phyloP scores from a whole-genome alignment of 2,329 filamentous ascomycete species.

The Daldinia sp. region DNA sequence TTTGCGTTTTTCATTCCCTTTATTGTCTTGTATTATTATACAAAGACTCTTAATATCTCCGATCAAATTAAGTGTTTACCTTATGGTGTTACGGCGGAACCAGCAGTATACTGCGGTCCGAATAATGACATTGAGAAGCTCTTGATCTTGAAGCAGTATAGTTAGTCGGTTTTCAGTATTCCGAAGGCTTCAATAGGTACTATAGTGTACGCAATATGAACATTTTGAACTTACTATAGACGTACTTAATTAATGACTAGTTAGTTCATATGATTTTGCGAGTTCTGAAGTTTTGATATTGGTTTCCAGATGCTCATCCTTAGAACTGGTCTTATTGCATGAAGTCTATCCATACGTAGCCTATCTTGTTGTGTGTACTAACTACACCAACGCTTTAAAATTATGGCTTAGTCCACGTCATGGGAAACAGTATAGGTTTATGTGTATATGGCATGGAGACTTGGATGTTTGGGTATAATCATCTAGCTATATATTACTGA shows the following conservation, averaged over 20 bases:
- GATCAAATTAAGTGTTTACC: not conserved
- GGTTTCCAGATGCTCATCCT: not conserved
- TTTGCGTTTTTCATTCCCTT: not conserved
- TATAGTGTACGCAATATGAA: not conserved
- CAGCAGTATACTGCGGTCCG: not conserved
- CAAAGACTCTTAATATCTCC: not conserved
- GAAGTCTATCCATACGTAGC: not conserved
- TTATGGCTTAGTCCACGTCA: not conserved
- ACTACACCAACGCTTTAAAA: not conserved
- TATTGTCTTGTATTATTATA: slow-evolving; percentile 3
- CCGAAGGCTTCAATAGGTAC: slow-evolving; percentile 1
- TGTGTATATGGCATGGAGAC: not conserved
- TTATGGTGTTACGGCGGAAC: not conserved
- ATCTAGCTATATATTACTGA: not conserved
- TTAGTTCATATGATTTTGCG: not conserved
- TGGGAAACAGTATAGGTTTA: not conserved
- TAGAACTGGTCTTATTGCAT: not conserved
- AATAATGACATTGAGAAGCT: not conserved
- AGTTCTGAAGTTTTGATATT: not conserved
- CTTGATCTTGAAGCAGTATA: not conserved
- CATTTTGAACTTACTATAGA: not conserved
- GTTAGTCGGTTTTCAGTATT: not conserved
- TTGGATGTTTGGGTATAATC: not conserved
- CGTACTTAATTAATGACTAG: not conserved
- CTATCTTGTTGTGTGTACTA: not conserved